Conservation (phyloP, 805 yeast species). For the Yarrowia sp. region DNA sequence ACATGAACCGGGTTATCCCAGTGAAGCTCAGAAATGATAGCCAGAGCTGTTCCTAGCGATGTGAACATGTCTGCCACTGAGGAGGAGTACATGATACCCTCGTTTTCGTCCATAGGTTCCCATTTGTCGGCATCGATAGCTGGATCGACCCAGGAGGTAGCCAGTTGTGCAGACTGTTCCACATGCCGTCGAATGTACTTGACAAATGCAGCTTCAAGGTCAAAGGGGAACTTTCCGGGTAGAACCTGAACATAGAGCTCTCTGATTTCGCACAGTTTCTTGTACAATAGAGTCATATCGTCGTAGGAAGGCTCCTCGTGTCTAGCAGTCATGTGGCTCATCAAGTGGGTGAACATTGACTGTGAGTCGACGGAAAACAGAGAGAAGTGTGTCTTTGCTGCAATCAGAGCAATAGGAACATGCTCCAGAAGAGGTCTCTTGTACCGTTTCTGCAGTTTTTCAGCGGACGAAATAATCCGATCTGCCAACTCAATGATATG, state of each 20-base stretch:
- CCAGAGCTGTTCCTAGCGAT: slow-evolving; percentile 63
- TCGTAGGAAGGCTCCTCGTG: slow-evolving; percentile 53
- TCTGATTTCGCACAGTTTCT: slow-evolving; percentile 60
- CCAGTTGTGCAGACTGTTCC: slow-evolving; percentile 55
- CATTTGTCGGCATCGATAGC: slow-evolving; percentile 67
- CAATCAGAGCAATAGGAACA: slow-evolving; percentile 56
- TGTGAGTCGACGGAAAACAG: slow-evolving; percentile 49
- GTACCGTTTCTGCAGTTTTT: slow-evolving; percentile 64
- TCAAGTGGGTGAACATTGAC: slow-evolving; percentile 48
- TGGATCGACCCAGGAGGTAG: slow-evolving; percentile 58
- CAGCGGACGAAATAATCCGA: slow-evolving; percentile 58
- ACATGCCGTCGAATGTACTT: slow-evolving; percentile 56
- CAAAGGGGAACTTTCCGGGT: slow-evolving; percentile 56
- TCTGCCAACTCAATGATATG: slow-evolving; percentile 68
- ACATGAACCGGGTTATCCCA: slow-evolving; percentile 73
- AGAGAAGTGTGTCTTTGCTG: slow-evolving; percentile 48
- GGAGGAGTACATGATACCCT: slow-evolving; percentile 55
- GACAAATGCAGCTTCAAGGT: slow-evolving; percentile 64
- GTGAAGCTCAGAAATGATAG: slow-evolving; percentile 62
- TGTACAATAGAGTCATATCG: slow-evolving; percentile 66
- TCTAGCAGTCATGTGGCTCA: slow-evolving; percentile 43
- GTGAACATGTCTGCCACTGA: slow-evolving; percentile 74
- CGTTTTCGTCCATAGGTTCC: slow-evolving; percentile 57
- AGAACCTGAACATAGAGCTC: slow-evolving; percentile 57
- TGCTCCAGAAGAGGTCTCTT: slow-evolving; percentile 66